phyloP scores from a whole-genome alignment of 2,329 filamentous ascomycete genomes.

The Dactylellina sp. region DNA sequence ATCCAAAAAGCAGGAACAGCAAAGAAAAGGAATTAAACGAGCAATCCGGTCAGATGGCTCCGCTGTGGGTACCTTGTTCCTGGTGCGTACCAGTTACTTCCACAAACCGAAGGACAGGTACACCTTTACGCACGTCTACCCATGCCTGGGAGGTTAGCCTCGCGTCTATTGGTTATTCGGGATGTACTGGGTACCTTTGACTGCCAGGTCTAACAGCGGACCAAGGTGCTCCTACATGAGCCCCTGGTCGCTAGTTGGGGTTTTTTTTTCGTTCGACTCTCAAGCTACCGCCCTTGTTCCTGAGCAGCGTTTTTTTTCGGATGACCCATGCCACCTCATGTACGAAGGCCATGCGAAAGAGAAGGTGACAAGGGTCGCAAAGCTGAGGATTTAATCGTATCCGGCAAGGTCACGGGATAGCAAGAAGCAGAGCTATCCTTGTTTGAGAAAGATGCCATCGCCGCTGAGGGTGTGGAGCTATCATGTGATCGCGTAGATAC shows the following conservation, averaged over 20 bases:
- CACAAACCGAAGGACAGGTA: constrained; percentile 29
- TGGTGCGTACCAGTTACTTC: constrained; percentile 33
- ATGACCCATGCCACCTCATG: constrained; percentile 2
- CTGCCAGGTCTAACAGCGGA: background rate
- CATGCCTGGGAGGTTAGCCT: background rate
- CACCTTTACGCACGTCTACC: background rate
- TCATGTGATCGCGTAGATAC: constrained; percentile 39
- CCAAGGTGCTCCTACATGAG: constrained; percentile 3
- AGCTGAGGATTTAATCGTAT: constrained; percentile 8
- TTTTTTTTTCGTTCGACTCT: background rate
- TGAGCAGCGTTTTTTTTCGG: constrained; percentile 24
- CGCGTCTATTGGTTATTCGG: background rate
- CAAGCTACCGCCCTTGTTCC: constrained; percentile 34
- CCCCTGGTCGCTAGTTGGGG: background rate
- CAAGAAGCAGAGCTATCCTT: constrained; percentile 22
- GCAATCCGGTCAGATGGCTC: constrained; percentile 37
- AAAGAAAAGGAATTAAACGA: constrained; percentile 7
- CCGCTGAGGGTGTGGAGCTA: constrained; percentile 33
- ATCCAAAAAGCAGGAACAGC: constrained; percentile 26
- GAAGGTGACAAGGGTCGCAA: constrained; percentile 10
- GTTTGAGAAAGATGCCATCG: constrained; percentile 2
- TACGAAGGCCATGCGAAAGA: background rate
- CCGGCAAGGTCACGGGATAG: constrained; percentile 33
- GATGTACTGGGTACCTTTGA: constrained; percentile 28
- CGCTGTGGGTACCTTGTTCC: constrained; percentile 6